These are phyloP conservation scores for Melampsora occidentalis DNA, from an alignment of 1,284 basidiomycete genomes.

Conservation along the genomic window DNA sequence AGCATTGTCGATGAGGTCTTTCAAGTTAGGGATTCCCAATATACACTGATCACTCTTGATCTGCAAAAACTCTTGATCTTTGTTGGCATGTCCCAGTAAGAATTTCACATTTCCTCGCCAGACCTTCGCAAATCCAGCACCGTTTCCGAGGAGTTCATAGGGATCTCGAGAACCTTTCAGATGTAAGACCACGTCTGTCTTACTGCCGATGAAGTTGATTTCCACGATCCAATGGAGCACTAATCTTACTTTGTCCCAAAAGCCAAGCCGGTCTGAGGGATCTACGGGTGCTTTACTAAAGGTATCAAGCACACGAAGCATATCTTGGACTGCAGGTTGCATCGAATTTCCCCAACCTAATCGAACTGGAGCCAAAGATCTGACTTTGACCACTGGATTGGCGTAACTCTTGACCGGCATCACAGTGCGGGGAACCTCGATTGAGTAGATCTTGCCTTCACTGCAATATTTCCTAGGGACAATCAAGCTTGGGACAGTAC, in stretches of 20 bases:
- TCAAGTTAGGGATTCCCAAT: slow-evolving; percentile 69
- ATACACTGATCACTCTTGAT: slow-evolving; percentile 75
- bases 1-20: slow-evolving; percentile 56
- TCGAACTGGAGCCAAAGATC: slow-evolving; percentile 64
- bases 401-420: slow-evolving; percentile 95
- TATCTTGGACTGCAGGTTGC: slow-evolving; percentile 78
- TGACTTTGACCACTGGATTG: slow-evolving; percentile 63
- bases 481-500: slow-evolving; percentile 69
- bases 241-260: slow-evolving; percentile 91
- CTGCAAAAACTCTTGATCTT: slow-evolving; percentile 76
- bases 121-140: slow-evolving; percentile 83
- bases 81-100: slow-evolving; percentile 70
- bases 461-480: slow-evolving; percentile 54
- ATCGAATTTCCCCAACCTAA: slow-evolving; percentile 90
- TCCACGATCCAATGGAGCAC: slow-evolving; percentile 79
- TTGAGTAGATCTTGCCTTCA: slow-evolving; percentile 59
- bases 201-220: slow-evolving; percentile 65
- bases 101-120: slow-evolving; percentile 77
- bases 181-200: slow-evolving; percentile 44
- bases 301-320: slow-evolving; percentile 78
- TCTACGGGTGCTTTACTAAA: slow-evolving; percentile 77
- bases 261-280: slow-evolving; percentile 79
- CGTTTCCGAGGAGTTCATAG: slow-evolving; percentile 68
- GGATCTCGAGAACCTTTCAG: slow-evolving; percentile 73
- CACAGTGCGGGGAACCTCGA: slow-evolving; percentile 81